phyloP scores from a whole-genome alignment of 345 rosid species.

The Salix viminalis region DNA sequence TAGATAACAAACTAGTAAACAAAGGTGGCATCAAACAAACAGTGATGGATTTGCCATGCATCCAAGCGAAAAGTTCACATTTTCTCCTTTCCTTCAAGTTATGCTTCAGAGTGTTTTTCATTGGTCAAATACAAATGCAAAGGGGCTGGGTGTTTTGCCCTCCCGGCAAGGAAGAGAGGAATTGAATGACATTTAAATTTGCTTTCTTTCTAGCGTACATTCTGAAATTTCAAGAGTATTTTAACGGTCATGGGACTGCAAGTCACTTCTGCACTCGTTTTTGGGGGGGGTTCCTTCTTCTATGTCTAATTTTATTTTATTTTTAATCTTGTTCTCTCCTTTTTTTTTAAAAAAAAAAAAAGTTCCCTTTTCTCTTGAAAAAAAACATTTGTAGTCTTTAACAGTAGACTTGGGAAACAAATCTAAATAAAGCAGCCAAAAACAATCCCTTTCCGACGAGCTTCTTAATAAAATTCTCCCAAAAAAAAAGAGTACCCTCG shows the following conservation, averaged over 20 bases:
- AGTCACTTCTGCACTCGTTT: background rate
- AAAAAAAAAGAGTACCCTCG: too few relatives aligned
- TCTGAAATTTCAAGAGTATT: background rate
- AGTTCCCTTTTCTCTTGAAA: background rate
- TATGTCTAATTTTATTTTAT: background rate
- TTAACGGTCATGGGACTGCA: background rate
- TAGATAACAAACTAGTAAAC: background rate
- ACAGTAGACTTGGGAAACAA: background rate
- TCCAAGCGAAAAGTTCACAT: background rate
- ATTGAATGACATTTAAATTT: background rate
- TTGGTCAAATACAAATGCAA: background rate
- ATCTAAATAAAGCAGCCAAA: too few relatives aligned
- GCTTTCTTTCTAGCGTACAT: background rate
- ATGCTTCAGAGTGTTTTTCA: background rate
- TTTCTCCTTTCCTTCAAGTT: background rate
- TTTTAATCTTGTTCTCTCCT: background rate
- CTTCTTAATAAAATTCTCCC: too few relatives aligned
- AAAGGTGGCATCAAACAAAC: background rate
- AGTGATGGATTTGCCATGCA: background rate
- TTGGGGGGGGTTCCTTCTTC: background rate
- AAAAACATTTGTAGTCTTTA: background rate
- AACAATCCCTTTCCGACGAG: too few relatives aligned
- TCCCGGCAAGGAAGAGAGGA: too few relatives aligned
- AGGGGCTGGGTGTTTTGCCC: background rate
- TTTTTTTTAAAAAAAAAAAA: background rate